Evolutionary conservation across 306 rosid species (phyloP), one percentile per base, ranked within the genome.

Genomic region (Sicyos edulis): DNA sequence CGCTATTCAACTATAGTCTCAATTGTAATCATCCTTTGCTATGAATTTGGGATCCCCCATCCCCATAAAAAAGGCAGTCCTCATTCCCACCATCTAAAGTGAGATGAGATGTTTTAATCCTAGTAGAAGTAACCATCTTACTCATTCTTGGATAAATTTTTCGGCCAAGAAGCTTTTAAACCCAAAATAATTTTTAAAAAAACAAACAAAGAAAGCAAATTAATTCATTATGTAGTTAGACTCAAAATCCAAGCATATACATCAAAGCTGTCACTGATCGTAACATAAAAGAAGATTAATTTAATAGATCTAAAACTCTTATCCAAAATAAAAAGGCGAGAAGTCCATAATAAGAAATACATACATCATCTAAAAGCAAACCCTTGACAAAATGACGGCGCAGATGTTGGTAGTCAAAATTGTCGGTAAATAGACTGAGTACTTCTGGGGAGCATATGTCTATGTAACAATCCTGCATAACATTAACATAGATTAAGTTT

Each of bases 301-400:
- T 63, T 12, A 76, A 73, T 21, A 76, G 17, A 54, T n/a, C 32
- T 44, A 44, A 65, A 40, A 63, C 17, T 63, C n/a, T 10, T 17
- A 17, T 40, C 21, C 16, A 21, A 11, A 19, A 42, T 10, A 8
- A 65, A 64, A 6, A 6, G 8, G 60, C 64, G 54, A 77, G 67
- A 74, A 58, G 75, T 75, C 72, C 70, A 51, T 17, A 26, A 26
- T 15, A 44, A 54, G 76, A 62, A 63, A 84, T 19, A 82, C 86
- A 16, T 87, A 91, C 99, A 80, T 95, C 99, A 75, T 95, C 99
- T 78, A 89, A 47, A 61, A 95, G 99, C 90, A 95, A 80, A 53
- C 95, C 99, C 90, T 95, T 95, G 57, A 95, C 90, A 80, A 95
- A 95, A 86, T 95, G 92, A 50, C 99, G 97, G 37, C 99, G 92